Conservation (phyloP, 192 early-diverging fungal species). For the Podila epigama region DNA sequence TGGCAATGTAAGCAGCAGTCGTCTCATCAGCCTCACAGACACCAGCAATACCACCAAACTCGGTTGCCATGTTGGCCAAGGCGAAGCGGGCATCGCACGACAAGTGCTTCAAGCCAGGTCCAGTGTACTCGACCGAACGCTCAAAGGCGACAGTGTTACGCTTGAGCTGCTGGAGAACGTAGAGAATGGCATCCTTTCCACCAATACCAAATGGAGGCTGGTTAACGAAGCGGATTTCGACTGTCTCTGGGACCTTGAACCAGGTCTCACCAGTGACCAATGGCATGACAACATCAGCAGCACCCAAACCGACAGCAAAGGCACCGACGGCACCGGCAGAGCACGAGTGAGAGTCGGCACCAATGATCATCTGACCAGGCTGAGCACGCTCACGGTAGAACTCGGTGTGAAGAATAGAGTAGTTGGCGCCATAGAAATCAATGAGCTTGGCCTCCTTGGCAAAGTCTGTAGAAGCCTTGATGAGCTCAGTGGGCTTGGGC, state of each 20-base stretch:
- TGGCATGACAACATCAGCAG: conserved; percentile 86
- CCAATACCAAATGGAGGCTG: conserved; percentile 80
- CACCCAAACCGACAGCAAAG: conserved; percentile 82
- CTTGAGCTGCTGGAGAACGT: conserved; percentile 83
- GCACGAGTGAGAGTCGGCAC: conserved; percentile 85
- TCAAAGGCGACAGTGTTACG: conserved; percentile 85
- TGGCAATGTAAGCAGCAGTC: conserved; percentile 75
- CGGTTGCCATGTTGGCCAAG: conserved; percentile 85
- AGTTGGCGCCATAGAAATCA: conserved; percentile 79
- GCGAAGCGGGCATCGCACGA: conserved; percentile 85
- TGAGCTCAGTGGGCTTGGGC: conserved; percentile 71
- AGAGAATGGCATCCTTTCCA: conserved; percentile 83
- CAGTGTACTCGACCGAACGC: conserved; percentile 81
- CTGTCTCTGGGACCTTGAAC: conserved; percentile 83
- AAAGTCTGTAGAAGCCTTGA: conserved; percentile 68
- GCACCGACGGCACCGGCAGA: conserved; percentile 82
- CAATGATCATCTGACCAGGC: conserved; percentile 81
- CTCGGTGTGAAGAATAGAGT: conserved; percentile 84
- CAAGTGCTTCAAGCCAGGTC: conserved; percentile 78
- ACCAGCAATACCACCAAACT: conserved; percentile 87
- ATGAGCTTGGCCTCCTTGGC: conserved; percentile 76
- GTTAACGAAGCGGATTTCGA: conserved; percentile 78
- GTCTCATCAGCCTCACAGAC: conserved; percentile 80
- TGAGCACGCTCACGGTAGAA: conserved; percentile 86
- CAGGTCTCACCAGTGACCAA: conserved; percentile 84